Evolutionary conservation across 2,329 filamentous ascomycete genomes (phyloP), one percentile per base, ranked within the genome.

Genomic region (Aspergillus sojae): DNA sequence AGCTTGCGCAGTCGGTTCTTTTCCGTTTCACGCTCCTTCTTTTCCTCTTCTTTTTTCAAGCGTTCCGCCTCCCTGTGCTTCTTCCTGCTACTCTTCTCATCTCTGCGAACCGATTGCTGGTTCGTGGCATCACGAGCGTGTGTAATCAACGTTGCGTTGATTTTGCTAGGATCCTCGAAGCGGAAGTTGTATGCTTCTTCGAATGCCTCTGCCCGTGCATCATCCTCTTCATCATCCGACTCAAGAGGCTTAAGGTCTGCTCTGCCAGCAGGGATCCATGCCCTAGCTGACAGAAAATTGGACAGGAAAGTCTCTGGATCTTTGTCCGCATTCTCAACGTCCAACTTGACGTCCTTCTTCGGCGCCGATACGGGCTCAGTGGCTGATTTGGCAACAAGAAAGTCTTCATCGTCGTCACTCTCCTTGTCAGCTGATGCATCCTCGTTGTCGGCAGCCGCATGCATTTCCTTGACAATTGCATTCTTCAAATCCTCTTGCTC

Each of bases 161-260:
- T 89, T 74, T 92, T 93, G 64, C 86, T 86, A 0, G 95, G 93
- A 71, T 98, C 92, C 76, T 99, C 95, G 73, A 99, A 99, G 39
- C 95, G 91, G 79, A 97, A 81, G 80, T 99, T 99, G 81, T 97
- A 99, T 5, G 94, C 94, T 68, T 91, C 86, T 80, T 99, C 95
- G 72, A 94, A 96, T 65, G 90, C 88, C 52, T 98, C 94, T 30
- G 94, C 94, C 53, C 87, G 85, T 32, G 86, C 85, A 34, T 91
- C 88, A 50, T 92, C 86, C 7, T 88, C 86, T n/a, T 88, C 92
- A 58, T 97, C 93, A 70, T 99, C 95, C 0, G 93, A 97, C 74
- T 97, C 93, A 62, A 99, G 91, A 0, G 94, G 91, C 70, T 94
- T 84, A 79, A 92, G 93, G 48, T 86, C 85, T 26, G 86, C 83